Percentiles rank a stretch among this genome's conserved stretches.
Conservation (phyloP, 2,329 filamentous ascomycete species). For the Alternaria tenuissima region DNA sequence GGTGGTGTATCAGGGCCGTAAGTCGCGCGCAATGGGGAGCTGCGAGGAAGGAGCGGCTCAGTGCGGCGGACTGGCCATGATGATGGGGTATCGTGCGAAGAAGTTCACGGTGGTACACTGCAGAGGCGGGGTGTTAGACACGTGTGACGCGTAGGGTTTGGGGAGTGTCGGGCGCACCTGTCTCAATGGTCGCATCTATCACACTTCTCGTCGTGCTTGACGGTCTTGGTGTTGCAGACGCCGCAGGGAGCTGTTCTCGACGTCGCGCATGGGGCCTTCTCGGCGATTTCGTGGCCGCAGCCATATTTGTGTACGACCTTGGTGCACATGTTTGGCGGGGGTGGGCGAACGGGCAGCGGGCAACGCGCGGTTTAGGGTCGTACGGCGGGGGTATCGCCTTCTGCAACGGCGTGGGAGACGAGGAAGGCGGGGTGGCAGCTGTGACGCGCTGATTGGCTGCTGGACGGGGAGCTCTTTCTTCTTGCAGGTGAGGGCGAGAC, state of each 20-base stretch:
- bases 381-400: constrained; percentile 33
- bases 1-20: constrained; percentile 16
- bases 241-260: constrained; percentile 55
- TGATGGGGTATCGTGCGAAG: constrained; percentile 43
- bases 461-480: constrained; percentile 31
- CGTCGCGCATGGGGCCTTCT: constrained; percentile 57
- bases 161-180: constrained; percentile 38
- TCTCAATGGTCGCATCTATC: constrained; percentile 55
- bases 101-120: constrained; percentile 42
- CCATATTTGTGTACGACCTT: constrained; percentile 58
- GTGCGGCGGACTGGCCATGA: constrained; percentile 42
- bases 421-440: constrained; percentile 34
- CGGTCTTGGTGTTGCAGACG: constrained; percentile 53
- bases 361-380: constrained; percentile 20
- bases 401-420: constrained; percentile 28
- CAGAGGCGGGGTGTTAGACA: constrained; percentile 37
- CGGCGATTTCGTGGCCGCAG: constrained; percentile 56
- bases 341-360: constrained; percentile 7
- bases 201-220: constrained; percentile 60
- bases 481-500: constrained; percentile 16
- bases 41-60: constrained; percentile 32
- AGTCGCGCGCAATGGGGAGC: constrained; percentile 26
- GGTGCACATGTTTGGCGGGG: constrained; percentile 54
- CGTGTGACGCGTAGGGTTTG: constrained; percentile 26
- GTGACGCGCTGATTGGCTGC: constrained; percentile 38